Conservation (phyloP, 176 grass and related monocot species). For the Cenchrus fungigraminus region DNA sequence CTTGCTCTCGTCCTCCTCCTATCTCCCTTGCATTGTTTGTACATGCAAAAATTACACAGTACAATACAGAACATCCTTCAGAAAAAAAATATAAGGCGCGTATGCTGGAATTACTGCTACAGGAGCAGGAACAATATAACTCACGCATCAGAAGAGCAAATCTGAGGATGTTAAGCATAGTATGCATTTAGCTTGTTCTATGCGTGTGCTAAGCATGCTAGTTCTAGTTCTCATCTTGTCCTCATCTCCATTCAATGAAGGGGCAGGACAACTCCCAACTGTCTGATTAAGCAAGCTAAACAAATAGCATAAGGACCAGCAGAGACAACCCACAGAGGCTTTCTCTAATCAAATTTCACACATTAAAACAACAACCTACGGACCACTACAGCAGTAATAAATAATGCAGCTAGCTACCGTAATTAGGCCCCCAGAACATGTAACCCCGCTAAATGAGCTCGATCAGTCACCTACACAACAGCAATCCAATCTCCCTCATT, state of each 20-base stretch:
- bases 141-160: too few species aligned
- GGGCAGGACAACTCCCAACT: neutral
- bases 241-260: neutral
- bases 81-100: too few species aligned
- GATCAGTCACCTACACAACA: neutral
- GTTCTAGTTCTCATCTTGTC: too few species aligned
- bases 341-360: constrained; percentile 23
- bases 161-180: neutral
- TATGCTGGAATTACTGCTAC: too few species aligned
- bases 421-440: neutral
- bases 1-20: too few species aligned
- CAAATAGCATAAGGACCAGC: constrained; percentile 8
- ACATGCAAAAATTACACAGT: too few species aligned
- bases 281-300: neutral
- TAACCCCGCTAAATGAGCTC: constrained; percentile 6
- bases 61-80: too few species aligned
- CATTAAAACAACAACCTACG: neutral
- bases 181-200: neutral
- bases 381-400: neutral
- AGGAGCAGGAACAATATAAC: too few species aligned
- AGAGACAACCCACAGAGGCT: neutral
- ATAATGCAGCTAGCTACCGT: neutral
- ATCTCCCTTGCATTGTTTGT: too few species aligned
- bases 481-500: neutral
- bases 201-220: too few species aligned